phyloP scores from a whole-genome alignment of 2,329 filamentous ascomycete species.

The Botryotinia calthae region DNA sequence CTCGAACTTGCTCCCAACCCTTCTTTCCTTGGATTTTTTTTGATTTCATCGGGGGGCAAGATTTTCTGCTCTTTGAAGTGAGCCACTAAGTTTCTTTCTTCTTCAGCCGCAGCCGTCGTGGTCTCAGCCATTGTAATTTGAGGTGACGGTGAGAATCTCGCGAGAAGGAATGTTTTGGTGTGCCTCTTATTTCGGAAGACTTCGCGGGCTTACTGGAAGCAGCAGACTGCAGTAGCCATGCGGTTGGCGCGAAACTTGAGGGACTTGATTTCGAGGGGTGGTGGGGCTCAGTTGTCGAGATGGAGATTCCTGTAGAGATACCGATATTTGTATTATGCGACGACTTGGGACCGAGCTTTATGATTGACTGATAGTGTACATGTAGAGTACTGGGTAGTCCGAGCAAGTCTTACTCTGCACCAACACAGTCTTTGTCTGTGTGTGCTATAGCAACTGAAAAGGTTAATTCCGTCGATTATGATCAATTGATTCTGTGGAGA shows the following conservation, averaged over 20 bases:
- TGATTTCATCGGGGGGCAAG: slow-evolving; percentile 31
- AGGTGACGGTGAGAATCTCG: neutral
- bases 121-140: slow-evolving; percentile 12
- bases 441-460: neutral
- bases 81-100: slow-evolving; percentile 36
- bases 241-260: slow-evolving; percentile 17
- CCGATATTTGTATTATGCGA: slow-evolving; percentile 2
- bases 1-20: slow-evolving; percentile 33
- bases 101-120: slow-evolving; percentile 22
- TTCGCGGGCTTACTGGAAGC: slow-evolving; percentile 16
- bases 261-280: slow-evolving; percentile 1
- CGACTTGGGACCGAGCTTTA: slow-evolving; percentile 9
- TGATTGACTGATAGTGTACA: neutral
- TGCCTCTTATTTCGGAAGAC: neutral
- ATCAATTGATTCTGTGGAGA: neutral
- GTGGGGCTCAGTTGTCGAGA: slow-evolving; percentile 13
- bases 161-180: slow-evolving; percentile 2
- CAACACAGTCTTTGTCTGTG: slow-evolving; percentile 1
- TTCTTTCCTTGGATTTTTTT: slow-evolving; percentile 32
- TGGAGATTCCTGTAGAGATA: neutral
- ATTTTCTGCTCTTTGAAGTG: slow-evolving; percentile 29
- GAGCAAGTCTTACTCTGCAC: neutral
- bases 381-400: neutral
- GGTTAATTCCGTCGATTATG: neutral
- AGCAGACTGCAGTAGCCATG: slow-evolving; percentile 17